Evolutionary conservation across 1,284 basidiomycete genomes (phyloP), one percentile per base, ranked within the genome.

Genomic region (Butyriboletus appendiculatus): DNA sequence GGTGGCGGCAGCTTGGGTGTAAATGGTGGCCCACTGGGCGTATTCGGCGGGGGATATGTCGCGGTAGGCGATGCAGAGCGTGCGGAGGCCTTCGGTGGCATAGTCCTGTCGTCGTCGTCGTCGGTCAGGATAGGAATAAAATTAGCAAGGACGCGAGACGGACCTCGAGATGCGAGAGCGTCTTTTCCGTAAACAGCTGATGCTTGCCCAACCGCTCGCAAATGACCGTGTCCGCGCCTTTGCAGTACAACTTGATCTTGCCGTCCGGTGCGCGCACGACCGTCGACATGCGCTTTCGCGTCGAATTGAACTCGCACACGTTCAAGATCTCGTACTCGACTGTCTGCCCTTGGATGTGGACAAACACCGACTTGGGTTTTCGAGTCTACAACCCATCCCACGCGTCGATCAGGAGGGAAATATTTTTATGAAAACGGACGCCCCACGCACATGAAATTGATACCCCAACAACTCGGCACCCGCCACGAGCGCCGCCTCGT

Each of bases 301-400:
- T 94, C 45, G 94, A 97, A 72, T 98, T 99, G 81, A 99, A 99
- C 73, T 99, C 97, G 81, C 95, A 97, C 44, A 99, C 90, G 67
- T 99, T 98, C 52, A 99, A 76, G 50, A 99, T 85, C 71, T 98
- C 86, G 69, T 88, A 98, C 70, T 98, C 94, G 55, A 84, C 79
- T 6, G 81, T 75, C 52, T 78, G 72, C 18, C 92, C 95, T 52
- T 83, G 77, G 50, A 96, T 81, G 52, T 91, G 87, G 57, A 98
- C 84, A 67, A 93, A 98, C 5, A 96, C 92, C 0, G 95, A 97
- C 69, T 90, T 94, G 7, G 96, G 96, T 72, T 98, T 99, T 45
- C 97, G 90, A 4, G 82, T 96, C 92, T 96, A 66, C 38, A 12
- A 24, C 12, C 6, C 38, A 28, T 55, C 28, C 54, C 32, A 6